These are phyloP conservation scores for Ophiostoma montium DNA, from an alignment of 2,329 filamentous ascomycete genomes.

Conservation along the genomic window DNA sequence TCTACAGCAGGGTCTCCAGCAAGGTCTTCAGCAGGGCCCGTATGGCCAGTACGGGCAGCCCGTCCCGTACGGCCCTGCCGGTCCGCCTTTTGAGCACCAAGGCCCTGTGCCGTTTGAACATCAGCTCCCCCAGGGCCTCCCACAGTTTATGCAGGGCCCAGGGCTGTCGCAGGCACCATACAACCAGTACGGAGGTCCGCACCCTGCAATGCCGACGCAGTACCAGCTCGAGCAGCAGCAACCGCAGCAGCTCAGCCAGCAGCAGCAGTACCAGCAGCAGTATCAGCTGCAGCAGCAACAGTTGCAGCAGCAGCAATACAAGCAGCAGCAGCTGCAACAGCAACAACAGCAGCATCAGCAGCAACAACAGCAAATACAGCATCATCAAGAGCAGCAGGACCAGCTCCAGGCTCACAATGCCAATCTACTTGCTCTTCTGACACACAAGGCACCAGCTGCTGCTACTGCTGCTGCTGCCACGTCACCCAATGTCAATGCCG, in stretches of 20 bases:
- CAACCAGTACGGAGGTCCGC: background rate
- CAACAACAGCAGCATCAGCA: background rate
- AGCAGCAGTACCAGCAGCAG: background rate
- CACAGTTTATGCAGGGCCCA: background rate
- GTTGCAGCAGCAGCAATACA: constrained; percentile 2
- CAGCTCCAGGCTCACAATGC: constrained; percentile 2
- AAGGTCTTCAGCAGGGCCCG: background rate
- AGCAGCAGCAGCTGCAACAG: constrained; percentile 1
- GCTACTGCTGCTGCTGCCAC: background rate
- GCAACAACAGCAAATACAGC: background rate
- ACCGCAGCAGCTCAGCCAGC: background rate
- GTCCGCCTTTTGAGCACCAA: constrained; percentile 15
- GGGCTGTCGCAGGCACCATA: background rate
- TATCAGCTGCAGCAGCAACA: constrained; percentile 3
- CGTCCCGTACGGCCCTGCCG: background rate
- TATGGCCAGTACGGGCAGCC: background rate
- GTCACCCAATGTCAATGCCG: background rate
- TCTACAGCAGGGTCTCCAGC: background rate
- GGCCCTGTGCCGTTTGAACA: background rate
- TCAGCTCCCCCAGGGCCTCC: background rate
- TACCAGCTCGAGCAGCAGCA: constrained; percentile 2
- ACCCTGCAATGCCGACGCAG: background rate
- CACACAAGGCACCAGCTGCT: background rate
- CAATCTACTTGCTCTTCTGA: constrained; percentile 3
- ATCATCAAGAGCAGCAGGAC: background rate